Base-by-base conservation (phyloP, 345 rosid genomes). In the Eutrema japonicum region DNA sequence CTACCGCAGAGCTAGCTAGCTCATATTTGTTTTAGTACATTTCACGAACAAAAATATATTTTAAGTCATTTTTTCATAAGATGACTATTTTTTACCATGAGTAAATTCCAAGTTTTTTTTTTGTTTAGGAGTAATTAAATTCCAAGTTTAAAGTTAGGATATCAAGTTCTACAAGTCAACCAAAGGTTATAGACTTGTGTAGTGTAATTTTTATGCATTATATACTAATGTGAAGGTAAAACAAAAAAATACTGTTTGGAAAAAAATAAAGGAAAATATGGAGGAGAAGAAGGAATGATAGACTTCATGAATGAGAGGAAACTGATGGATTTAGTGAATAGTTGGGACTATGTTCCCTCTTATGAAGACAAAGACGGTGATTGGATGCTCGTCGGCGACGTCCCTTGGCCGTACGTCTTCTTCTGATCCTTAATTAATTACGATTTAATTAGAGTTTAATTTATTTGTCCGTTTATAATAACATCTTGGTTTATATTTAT, bases 371-470 rank as follows among this genome's bases (percentile, higher is more conserved):
- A 88, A 84, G 98, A 92, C 54, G 93, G 96, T 64, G 98, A 92
- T 51, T 92, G 96, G 97, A 92, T 92, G 97, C 93, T 92, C 46
- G 90, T 92, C 49, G 97, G 97, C 10, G 97, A 92, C 77, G 98
- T 92, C 49, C 98, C 98, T n/a, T 92, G 98, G 98, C 82, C 85
- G 98, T 92, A 82, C 54, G 85, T 75, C 33, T 57, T 63, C 37
- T 38, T 56, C 45, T 16, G 6, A 37, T 55, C 8, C 16, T 69
- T 11, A 27, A 27, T 53, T 55, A 55, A 9, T 16, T 26, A 40
- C 36, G 16, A 30, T 38, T 26, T 64, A 11, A 5, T 59, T 14
- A 45, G 29, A 32, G 6, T 2, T 18, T 68, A 16, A n/a, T 13
- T 40, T 6, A 62, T 22, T 27, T 11, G 35, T 55, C 61, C 11